A percentile compares a stretch with the other conserved stretches of the same genome.
Evolutionary conservation across 2,329 filamentous ascomycete genomes (phyloP).

Genomic region (Cercospora nicotianae): DNA sequence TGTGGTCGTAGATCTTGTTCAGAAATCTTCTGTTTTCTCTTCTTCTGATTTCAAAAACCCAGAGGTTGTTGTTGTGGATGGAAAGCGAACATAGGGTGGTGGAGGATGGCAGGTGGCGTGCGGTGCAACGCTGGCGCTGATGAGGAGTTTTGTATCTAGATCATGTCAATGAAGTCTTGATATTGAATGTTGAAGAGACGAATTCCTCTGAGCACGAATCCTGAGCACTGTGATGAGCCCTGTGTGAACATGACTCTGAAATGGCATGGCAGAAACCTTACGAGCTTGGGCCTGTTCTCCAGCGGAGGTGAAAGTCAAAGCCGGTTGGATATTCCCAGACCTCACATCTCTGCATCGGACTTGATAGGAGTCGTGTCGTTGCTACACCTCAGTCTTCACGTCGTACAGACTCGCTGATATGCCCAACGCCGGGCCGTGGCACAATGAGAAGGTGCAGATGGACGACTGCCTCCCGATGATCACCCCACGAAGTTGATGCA

Average conservation of each 20-base stretch:
- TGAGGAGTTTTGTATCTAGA: constrained; percentile 1
- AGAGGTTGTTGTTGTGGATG: not conserved
- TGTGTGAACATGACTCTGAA: too few relatives aligned
- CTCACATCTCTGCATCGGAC: not conserved
- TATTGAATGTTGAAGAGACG: not conserved
- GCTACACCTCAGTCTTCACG: not conserved
- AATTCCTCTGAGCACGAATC: too few relatives aligned
- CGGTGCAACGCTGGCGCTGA: not conserved
- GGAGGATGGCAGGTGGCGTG: not conserved
- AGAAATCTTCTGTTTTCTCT: not conserved
- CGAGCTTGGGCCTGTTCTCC: constrained; percentile 18
- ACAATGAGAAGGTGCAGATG: not conserved
- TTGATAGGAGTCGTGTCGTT: not conserved
- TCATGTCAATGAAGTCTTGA: not conserved
- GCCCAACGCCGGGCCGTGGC: not conserved
- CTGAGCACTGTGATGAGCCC: too few relatives aligned
- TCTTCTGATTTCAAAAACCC: not conserved
- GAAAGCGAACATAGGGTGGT: not conserved
- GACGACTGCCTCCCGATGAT: not conserved
- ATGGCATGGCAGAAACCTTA: constrained; percentile 14
- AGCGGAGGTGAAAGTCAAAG: not conserved
- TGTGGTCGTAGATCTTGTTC: constrained; percentile 56
- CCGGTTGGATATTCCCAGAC: not conserved
- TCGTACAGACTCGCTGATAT: not conserved
- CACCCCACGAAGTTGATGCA: not conserved